Percentiles rank a stretch among this genome's conserved stretches.
phyloP scores from a whole-genome alignment of 148 eudicot species.

The Rheum nobile region DNA sequence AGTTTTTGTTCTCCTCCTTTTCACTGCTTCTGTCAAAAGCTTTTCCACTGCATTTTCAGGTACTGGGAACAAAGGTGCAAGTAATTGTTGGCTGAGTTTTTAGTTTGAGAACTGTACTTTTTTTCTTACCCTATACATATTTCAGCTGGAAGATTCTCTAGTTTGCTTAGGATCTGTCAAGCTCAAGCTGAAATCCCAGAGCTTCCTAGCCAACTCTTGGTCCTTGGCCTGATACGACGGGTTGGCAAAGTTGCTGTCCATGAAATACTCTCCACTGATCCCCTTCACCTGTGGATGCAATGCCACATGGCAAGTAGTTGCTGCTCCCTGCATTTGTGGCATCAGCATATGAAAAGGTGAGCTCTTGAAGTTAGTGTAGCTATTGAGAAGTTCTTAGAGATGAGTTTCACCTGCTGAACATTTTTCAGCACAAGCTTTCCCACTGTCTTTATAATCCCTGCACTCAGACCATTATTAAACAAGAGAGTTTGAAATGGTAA shows the following conservation, averaged over 20 bases:
- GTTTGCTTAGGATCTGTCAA: conserved; percentile 17
- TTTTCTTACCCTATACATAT: not conserved
- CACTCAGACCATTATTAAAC: conserved; percentile 7
- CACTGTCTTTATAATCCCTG: conserved; percentile 38
- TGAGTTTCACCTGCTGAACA: conserved; percentile 39
- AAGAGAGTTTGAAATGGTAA: not conserved
- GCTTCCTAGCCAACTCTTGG: conserved; percentile 39
- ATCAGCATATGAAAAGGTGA: conserved; percentile 3
- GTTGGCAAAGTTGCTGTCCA: conserved; percentile 46
- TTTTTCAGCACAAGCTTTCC: conserved; percentile 61
- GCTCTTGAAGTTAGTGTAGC: not conserved
- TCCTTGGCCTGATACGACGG: conserved; percentile 31
- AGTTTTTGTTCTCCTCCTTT: not conserved
- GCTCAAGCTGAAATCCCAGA: conserved; percentile 67
- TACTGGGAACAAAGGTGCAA: not conserved
- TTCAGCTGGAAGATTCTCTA: conserved; percentile 1
- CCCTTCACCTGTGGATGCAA: conserved; percentile 53
- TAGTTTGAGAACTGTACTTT: not conserved
- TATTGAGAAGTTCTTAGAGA: conserved; percentile 10
- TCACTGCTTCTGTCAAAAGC: not conserved
- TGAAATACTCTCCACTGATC: conserved; percentile 50
- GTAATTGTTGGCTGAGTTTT: not conserved
- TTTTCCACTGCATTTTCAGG: not conserved
- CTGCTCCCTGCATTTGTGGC: conserved; percentile 40
- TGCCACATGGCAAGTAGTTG: conserved; percentile 65